Conservation (phyloP, 225 moss, liverwort and hornwort genomes). For the Rhytidiadelphus loreus region DNA sequence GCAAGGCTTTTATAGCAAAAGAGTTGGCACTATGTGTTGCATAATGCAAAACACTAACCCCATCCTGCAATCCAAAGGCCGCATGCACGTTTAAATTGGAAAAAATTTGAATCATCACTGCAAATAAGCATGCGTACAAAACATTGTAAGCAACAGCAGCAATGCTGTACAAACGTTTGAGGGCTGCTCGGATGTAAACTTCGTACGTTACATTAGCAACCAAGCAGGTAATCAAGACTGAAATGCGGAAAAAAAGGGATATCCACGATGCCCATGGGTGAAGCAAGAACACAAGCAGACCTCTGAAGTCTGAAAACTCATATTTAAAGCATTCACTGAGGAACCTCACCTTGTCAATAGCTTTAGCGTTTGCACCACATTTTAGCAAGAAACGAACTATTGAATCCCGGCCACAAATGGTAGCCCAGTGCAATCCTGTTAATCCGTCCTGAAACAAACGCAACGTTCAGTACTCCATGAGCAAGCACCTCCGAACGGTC, state of each 20-base stretch:
- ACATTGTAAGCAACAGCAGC: neutral
- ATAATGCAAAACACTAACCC: constrained; percentile 69
- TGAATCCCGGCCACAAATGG: constrained; percentile 59
- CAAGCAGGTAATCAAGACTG: neutral
- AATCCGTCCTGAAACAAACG: constrained; percentile 45
- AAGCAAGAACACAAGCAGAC: neutral
- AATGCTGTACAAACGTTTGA: neutral
- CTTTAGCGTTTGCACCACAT: constrained; percentile 42
- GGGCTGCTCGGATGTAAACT: neutral
- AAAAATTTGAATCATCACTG: neutral
- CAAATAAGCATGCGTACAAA: neutral
- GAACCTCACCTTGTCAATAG: constrained; percentile 36
- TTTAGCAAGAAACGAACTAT: constrained; percentile 62
- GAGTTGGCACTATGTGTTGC: constrained; percentile 48
- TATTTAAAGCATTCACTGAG: neutral
- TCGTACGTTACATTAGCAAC: neutral
- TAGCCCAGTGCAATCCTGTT: constrained; percentile 75
- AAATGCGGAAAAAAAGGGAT: neutral
- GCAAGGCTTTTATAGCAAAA: constrained; percentile 45
- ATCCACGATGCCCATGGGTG: neutral
- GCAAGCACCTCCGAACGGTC: neutral
- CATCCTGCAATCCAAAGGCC: constrained; percentile 32
- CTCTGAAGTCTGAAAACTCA: neutral
- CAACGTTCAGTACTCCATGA: neutral
- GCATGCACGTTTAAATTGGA: neutral